These are phyloP conservation scores for Yamadazyma jaroonii DNA, from an alignment of 1,139 yeast species.

Conservation along the genomic window DNA sequence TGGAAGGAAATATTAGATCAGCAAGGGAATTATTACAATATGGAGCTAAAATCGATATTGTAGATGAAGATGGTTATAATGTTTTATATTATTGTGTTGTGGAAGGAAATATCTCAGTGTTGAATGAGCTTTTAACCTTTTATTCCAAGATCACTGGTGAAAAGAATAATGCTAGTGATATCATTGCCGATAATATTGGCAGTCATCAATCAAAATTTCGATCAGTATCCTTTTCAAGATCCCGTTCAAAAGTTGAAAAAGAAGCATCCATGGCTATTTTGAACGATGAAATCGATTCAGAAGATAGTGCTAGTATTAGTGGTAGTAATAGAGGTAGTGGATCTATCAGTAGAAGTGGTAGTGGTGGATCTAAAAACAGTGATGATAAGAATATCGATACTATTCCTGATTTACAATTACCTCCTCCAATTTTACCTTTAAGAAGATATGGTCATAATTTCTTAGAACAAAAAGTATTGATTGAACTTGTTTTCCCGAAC, in stretches of 20 bases:
- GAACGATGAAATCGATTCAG: slow-evolving; percentile 39
- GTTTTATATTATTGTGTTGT: slow-evolving; percentile 90
- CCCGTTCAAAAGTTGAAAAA: slow-evolving; percentile 1
- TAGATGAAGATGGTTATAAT: slow-evolving; percentile 82
- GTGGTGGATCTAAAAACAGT: neutral
- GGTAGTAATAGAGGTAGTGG: slow-evolving; percentile 2
- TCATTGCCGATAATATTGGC: slow-evolving; percentile 1
- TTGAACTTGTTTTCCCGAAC: slow-evolving; percentile 68
- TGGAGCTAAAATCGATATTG: slow-evolving; percentile 68
- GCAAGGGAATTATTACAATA: slow-evolving; percentile 67
- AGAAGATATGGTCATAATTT: slow-evolving; percentile 95
- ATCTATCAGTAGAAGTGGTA: slow-evolving; percentile 1
- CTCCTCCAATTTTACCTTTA: slow-evolving; percentile 94
- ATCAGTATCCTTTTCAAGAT: neutral
- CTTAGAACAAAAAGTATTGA: slow-evolving; percentile 80
- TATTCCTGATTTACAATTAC: slow-evolving; percentile 86
- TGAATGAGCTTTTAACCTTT: slow-evolving; percentile 58
- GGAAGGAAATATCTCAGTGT: slow-evolving; percentile 83
- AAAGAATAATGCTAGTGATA: neutral
- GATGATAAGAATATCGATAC: slow-evolving; percentile 49
- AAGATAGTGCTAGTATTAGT: slow-evolving; percentile 28
- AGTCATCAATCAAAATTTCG: slow-evolving; percentile 4
- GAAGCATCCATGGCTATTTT: slow-evolving; percentile 23
- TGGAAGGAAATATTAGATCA: slow-evolving; percentile 75
- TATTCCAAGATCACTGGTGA: slow-evolving; percentile 13